These are phyloP conservation scores for Agaricus sinodeliciosus DNA, from an alignment of 768 basidiomycete genomes.

Conservation along the genomic window DNA sequence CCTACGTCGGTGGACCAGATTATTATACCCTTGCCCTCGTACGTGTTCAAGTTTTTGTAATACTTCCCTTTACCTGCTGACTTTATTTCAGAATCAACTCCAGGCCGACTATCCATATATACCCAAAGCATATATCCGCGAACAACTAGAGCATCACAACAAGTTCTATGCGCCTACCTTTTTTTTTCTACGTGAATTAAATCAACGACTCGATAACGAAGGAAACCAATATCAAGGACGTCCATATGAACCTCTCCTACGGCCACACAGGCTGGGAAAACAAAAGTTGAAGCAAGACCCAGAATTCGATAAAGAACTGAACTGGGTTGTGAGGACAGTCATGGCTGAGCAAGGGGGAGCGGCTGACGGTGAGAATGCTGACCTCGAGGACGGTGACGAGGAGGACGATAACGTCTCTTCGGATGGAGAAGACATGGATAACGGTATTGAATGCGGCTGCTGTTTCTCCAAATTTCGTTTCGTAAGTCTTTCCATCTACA, in stretches of 20 bases:
- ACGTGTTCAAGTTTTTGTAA: constrained; percentile 16
- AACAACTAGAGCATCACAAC: constrained; percentile 28
- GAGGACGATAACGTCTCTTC: constrained; percentile 33
- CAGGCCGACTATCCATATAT: constrained; percentile 51
- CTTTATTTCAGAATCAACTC: constrained; percentile 39
- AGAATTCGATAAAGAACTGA: constrained; percentile 37
- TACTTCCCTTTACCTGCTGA: not conserved
- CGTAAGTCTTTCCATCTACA: constrained; percentile 35
- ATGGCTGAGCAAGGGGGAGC: constrained; percentile 18
- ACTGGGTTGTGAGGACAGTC: constrained; percentile 36
- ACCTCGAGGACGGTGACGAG: constrained; percentile 32
- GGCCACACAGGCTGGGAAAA: constrained; percentile 16
- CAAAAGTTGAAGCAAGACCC: constrained; percentile 29
- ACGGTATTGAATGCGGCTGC: constrained; percentile 80
- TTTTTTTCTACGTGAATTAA: constrained; percentile 35
- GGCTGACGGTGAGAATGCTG: constrained; percentile 20
- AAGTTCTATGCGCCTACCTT: constrained; percentile 64
- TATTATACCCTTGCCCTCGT: constrained; percentile 54
- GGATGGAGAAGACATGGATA: constrained; percentile 35
- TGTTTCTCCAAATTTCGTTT: constrained; percentile 73
- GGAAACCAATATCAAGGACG: constrained; percentile 2
- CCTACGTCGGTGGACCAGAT: constrained; percentile 29
- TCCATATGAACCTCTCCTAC: constrained; percentile 1
- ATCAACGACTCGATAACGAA: constrained; percentile 22
- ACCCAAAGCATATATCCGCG: constrained; percentile 47